Evolutionary conservation across 768 basidiomycete species (phyloP).

Genomic region (Termitomyces sp.): DNA sequence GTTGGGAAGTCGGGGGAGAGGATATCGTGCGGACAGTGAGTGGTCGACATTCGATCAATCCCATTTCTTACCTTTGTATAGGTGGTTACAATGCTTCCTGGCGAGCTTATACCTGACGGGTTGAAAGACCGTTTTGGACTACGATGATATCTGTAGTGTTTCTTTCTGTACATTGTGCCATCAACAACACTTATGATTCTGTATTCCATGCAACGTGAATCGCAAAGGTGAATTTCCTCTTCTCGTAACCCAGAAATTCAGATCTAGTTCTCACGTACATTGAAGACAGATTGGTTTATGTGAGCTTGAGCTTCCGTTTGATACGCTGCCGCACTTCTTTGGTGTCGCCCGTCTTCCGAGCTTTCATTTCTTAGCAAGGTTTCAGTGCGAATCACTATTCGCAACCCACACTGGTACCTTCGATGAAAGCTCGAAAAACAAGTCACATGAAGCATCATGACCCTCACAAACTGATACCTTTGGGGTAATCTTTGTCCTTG

Average conservation of each 20-base stretch:
- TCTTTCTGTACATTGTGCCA: not conserved
- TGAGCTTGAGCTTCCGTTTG: not conserved
- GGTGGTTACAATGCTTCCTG: constrained; percentile 34
- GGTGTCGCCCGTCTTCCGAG: constrained; percentile 2
- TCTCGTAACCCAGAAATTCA: not conserved
- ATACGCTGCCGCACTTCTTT: not conserved
- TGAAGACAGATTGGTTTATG: not conserved
- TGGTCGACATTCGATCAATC: not conserved
- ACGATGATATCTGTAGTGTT: constrained; percentile 2
- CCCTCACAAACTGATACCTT: constrained; percentile 30
- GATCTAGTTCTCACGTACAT: not conserved
- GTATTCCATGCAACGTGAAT: not conserved
- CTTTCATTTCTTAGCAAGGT: constrained; percentile 18
- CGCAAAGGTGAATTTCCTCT: not conserved
- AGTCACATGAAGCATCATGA: constrained; percentile 53
- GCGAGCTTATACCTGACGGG: constrained; percentile 26
- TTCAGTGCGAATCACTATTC: constrained; percentile 31
- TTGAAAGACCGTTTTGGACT: constrained; percentile 20
- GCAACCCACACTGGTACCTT: constrained; percentile 34
- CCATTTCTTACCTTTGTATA: constrained; percentile 12
- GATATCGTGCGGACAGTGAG: constrained; percentile 58
- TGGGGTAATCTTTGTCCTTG: constrained; percentile 22
- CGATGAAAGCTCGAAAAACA: constrained; percentile 37
- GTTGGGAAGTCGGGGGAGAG: constrained; percentile 88
- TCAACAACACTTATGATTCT: not conserved